Base-by-base conservation (phyloP, 306 rosid genomes). In the Begonia fuchsioides region DNA sequence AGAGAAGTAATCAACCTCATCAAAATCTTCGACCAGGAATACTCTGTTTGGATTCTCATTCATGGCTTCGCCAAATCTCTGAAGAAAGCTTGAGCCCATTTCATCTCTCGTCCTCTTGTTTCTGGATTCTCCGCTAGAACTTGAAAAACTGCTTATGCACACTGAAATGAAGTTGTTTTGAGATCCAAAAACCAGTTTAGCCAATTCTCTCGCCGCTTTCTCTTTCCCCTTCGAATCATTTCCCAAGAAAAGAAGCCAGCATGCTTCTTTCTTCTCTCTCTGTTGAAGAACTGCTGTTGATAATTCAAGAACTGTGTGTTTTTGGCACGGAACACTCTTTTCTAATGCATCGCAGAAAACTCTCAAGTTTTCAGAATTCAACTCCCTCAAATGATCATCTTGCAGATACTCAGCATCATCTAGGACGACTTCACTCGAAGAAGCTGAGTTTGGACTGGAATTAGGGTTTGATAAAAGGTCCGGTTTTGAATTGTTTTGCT, bases 401-500 rank as follows among this genome's bases (percentile, higher is more conserved):
- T 38, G 50, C 10, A 32, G 50, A 43, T 72, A 72, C 17, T 74
- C 77, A 44, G 59, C 44, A 41, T 87, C 93, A 0, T 86, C 93
- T 44, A 68, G 32, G 58, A 75, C 15, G 6, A 68, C 79, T 54
- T 86, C 94, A 59, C 96, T 86, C 16, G 96, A 81, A 49, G 93
- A 86, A 17, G 95, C 93, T 15, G 94, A 86, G 61, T 86, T 86
- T 2, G 96, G 96, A 50, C 93, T 82, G 0, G 96, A 86, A 59
- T 86, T 86, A 0, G 96, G 94, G 55, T 82, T 86, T 41, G 94
- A 86, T 47, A 86, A 62, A 38, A 86, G 93, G 8, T 79, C 93
- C 6, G 96, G 96, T 16, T 77, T 86, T 11, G 77, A 65, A 19
- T 54, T 63, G 62, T 60, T 55, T 43, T 55, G 54, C 3, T 60